Conservation (phyloP, 2,329 filamentous ascomycete species). For the Aureobasidium sp. region DNA sequence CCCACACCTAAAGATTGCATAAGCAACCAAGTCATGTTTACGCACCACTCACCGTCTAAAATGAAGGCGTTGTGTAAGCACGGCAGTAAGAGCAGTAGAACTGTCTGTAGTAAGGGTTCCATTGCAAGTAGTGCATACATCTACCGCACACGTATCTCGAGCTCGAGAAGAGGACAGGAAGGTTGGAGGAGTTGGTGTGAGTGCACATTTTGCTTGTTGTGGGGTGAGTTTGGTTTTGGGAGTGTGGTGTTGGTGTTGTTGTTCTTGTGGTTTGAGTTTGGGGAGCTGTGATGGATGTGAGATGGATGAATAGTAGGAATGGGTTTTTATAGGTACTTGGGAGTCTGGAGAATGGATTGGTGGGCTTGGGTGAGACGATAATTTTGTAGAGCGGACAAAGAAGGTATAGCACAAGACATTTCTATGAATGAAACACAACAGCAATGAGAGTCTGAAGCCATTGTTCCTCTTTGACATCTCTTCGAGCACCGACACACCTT, state of each 20-base stretch:
- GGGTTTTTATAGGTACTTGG: background rate
- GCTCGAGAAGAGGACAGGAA: background rate
- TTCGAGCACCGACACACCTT: background rate
- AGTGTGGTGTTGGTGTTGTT: background rate
- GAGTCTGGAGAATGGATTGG: background rate
- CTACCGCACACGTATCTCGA: background rate
- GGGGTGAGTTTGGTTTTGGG: background rate
- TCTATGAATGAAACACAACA: background rate
- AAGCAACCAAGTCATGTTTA: background rate
- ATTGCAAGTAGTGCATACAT: background rate
- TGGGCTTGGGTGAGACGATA: background rate
- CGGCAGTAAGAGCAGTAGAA: background rate
- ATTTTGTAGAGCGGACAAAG: background rate
- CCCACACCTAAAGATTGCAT: background rate
- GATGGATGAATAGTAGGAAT: background rate
- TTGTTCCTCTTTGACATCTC: background rate
- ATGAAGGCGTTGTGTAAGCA: background rate
- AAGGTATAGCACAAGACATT: background rate
- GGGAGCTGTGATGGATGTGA: background rate
- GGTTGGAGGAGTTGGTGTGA: background rate
- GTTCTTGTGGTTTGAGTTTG: background rate
- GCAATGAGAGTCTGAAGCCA: background rate
- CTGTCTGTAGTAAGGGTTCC: background rate
- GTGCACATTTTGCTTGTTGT: background rate
- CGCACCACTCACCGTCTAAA: background rate